Conservation (phyloP, 1,284 basidiomycete genomes). For the Heimioporus retisporus region DNA sequence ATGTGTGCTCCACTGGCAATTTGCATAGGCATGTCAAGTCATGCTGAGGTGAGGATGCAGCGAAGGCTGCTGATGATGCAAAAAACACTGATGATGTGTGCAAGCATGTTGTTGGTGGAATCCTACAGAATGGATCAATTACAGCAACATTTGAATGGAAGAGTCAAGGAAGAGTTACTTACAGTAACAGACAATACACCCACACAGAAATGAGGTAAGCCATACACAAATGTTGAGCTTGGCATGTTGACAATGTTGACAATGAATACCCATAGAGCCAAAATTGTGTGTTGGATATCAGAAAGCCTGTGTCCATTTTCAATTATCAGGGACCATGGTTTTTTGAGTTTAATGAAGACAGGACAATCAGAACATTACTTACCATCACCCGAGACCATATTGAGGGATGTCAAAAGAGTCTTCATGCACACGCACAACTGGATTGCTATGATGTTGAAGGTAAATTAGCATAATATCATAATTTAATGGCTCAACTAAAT, state of each 20-base stretch:
- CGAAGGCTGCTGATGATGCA: not conserved
- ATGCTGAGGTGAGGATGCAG: not conserved
- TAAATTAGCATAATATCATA: too few species aligned
- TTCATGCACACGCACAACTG: conserved; percentile 2
- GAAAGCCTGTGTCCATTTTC: conserved; percentile 7
- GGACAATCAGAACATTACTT: conserved; percentile 13
- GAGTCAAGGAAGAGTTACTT: not conserved
- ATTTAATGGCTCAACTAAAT: too few species aligned
- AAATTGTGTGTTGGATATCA: not conserved
- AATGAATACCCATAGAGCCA: too few species aligned
- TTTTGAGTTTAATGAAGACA: conserved; percentile 12
- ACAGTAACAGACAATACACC: conserved; percentile 6
- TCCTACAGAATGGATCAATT: not conserved
- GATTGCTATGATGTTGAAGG: not conserved
- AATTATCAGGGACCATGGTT: conserved; percentile 5
- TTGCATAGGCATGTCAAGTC: conserved; percentile 1
- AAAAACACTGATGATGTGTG: not conserved
- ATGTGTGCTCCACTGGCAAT: not conserved
- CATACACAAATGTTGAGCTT: too few species aligned
- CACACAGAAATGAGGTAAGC: not conserved
- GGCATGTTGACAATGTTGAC: too few species aligned
- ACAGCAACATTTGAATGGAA: not conserved
- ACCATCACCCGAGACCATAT: not conserved
- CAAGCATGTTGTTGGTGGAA: not conserved
- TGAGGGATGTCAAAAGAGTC: conserved; percentile 5